Percentiles rank a stretch among this genome's conserved stretches.
phyloP scores from a whole-genome alignment of 192 early-diverging fungal genomes.

The Phycomyces blakesleeanus region DNA sequence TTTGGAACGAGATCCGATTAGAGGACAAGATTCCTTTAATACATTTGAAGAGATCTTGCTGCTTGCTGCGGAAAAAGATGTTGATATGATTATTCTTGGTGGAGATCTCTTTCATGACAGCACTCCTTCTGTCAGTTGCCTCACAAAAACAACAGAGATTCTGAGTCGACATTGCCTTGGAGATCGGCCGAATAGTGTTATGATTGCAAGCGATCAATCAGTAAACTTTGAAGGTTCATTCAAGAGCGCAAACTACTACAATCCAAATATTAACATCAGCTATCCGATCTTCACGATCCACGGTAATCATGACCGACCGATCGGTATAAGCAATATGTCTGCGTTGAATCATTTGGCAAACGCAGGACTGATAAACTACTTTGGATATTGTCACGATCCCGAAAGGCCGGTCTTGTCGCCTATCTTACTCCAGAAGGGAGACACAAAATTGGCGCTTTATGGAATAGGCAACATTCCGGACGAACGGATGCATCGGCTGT shows the following conservation, averaged over 20 bases:
- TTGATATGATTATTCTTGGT: conserved; percentile 89
- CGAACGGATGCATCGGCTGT: conserved; percentile 79
- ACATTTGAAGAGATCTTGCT: conserved; percentile 89
- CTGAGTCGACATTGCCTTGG: conserved; percentile 69
- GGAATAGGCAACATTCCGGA: conserved; percentile 93
- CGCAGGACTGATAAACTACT: conserved; percentile 89
- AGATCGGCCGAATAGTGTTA: conserved; percentile 58
- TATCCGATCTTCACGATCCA: conserved; percentile 95
- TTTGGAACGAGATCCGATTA: conserved; percentile 83
- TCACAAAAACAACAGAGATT: conserved; percentile 68
- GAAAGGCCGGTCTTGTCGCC: conserved; percentile 80
- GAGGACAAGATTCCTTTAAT: conserved; percentile 77
- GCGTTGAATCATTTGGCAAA: conserved; percentile 79
- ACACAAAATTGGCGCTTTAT: conserved; percentile 73
- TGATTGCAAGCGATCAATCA: conserved; percentile 73
- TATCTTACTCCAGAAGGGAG: conserved; percentile 77
- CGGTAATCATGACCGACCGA: conserved; percentile 96
- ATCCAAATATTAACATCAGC: conserved; percentile 80
- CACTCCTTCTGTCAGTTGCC: conserved; percentile 74
- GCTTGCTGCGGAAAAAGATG: conserved; percentile 62
- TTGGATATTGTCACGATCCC: conserved; percentile 69
- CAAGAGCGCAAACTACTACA: conserved; percentile 77
- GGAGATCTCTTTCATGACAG: conserved; percentile 98
- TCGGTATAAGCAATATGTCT: conserved; percentile 76
- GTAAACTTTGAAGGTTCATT: conserved; percentile 67